Percentiles rank a stretch among this genome's conserved stretches.
These are phyloP conservation scores for Aphanomyces invadans DNA, from an alignment of 352 stramenopile species.

Conservation along the genomic window DNA sequence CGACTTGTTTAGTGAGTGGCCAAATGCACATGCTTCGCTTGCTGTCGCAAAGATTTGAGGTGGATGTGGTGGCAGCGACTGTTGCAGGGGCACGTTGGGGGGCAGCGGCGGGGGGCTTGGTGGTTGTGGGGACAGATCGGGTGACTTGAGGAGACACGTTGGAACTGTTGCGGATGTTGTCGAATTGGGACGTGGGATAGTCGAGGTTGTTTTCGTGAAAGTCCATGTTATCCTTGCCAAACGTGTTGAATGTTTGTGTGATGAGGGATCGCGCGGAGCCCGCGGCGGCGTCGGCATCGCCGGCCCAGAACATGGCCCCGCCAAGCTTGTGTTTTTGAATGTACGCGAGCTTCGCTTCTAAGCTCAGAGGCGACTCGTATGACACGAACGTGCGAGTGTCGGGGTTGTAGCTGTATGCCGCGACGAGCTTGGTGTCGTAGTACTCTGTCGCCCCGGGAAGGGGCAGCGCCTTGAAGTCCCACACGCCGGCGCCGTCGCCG, in stretches of 20 bases:
- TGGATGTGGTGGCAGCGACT: background rate
- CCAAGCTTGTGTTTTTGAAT: constrained; percentile 11
- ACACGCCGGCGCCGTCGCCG: background rate
- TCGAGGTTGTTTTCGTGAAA: constrained; percentile 11
- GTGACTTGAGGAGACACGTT: background rate
- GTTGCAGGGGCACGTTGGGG: background rate
- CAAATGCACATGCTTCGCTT: background rate
- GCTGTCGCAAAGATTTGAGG: background rate
- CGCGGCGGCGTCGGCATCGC: background rate
- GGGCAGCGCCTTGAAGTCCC: constrained; percentile 14
- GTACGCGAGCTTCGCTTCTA: constrained; percentile 10
- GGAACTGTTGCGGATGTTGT: constrained; percentile 15
- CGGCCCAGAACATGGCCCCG: constrained; percentile 15
- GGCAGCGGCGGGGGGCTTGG: background rate
- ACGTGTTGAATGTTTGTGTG: constrained; percentile 8
- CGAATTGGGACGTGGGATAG: constrained; percentile 11
- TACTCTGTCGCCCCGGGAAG: background rate
- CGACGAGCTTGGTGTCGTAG: constrained; percentile 9
- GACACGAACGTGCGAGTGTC: background rate
- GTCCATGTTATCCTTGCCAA: constrained; percentile 17
- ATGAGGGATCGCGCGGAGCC: constrained; percentile 6
- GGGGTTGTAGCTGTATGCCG: constrained; percentile 18
- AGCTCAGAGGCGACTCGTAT: background rate
- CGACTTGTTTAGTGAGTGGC: background rate
- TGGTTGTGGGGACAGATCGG: background rate